These are phyloP conservation scores for Penicillium paxilli DNA, from an alignment of 495 filamentous ascomycete genomes.

Conservation along the genomic window DNA sequence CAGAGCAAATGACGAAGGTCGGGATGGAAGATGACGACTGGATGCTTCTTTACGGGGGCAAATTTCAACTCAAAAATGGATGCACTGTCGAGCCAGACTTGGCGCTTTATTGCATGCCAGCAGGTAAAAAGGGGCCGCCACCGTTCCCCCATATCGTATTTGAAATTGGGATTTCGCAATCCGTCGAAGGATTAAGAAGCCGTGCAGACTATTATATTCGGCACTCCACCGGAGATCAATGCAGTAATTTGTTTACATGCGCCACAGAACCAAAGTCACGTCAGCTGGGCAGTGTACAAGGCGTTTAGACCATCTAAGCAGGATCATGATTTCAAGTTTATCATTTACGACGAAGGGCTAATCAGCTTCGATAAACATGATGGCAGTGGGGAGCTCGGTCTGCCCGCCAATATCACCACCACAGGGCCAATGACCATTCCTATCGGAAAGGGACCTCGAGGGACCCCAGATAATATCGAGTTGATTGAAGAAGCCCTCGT, in stretches of 20 bases:
- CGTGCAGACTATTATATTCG: slow-evolving; percentile 3
- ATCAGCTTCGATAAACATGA: slow-evolving; percentile 1
- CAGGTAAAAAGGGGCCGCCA: slow-evolving; percentile 2
- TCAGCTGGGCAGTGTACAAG: slow-evolving; percentile 6
- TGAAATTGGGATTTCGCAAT: slow-evolving; percentile 7
- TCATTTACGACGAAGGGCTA: not conserved
- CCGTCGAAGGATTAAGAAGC: slow-evolving; percentile 2
- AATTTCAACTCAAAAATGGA: slow-evolving; percentile 3
- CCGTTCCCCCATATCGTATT: slow-evolving; percentile 3
- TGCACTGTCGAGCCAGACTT: slow-evolving; percentile 5
- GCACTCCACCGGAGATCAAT: not conserved
- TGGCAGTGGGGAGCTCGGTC: not conserved
- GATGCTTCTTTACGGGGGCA: slow-evolving; percentile 5
- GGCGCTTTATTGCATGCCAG: not conserved
- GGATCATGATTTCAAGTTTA: not conserved
- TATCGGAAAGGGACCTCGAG: slow-evolving; percentile 3
- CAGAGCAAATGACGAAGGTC: slow-evolving; percentile 4
- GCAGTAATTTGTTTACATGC: slow-evolving; percentile 8
- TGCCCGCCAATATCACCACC: slow-evolving; percentile 4
- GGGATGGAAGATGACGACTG: slow-evolving; percentile 5
- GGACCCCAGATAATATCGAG: not conserved
- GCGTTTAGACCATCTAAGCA: slow-evolving; percentile 1
- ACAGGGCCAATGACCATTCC: slow-evolving; percentile 5
- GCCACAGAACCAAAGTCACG: slow-evolving; percentile 5
- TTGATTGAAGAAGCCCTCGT: slow-evolving; percentile 4